Base-by-base conservation (phyloP, 495 filamentous ascomycete genomes). In the Aspergillus sparsus region DNA sequence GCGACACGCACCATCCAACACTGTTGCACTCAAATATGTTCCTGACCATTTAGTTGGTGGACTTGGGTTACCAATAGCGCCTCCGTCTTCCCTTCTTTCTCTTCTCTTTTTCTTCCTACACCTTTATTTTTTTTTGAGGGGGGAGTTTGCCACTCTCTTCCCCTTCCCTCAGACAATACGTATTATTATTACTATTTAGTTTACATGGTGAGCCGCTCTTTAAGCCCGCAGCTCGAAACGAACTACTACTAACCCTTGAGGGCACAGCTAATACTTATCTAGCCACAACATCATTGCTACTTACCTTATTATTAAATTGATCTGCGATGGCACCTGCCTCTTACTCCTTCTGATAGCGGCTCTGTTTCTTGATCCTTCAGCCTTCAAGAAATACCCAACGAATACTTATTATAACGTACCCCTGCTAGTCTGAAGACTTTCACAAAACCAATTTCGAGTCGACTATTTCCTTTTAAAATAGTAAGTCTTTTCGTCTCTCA, bases 341-440 rank as follows among this genome's bases (percentile, higher is more conserved):
- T 33, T 54, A 18, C 35, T 50, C 33, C 33, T 54, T 18, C 33
- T 54, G 58, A 54, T 49, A 60, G 58, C 50, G 58, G 34, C 58
- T 60, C 58, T 49, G 41, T 47, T 60, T 34, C 44, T 47, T 45
- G 27, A 35, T 59, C 47, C 52, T 53, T 60, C 35, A 59, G 37
- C 49, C 49, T 47, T 32, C 49, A 47, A 53, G 37, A 18, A 45
- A 49, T 15, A 42, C 9, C 52, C 52, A 41, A 42, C 52, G 9
- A 16, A 16, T 11, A 10, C 18, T 1, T 12, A 27, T 1, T 12
- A 27, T 1, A 27, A 3, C 3, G 21, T 27, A 27, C 21, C 21
- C 21, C 21, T 27, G 21, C 21, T 27, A 27, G 21, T 27, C 21
- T 27, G 21, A 27, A 27, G 21, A 27, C 21, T 27, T 27, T 27